Evolutionary conservation across 371 early-diverging fungal species (phyloP), one percentile per base, ranked within the genome.

Genomic region (Cladochytrium tenue): DNA sequence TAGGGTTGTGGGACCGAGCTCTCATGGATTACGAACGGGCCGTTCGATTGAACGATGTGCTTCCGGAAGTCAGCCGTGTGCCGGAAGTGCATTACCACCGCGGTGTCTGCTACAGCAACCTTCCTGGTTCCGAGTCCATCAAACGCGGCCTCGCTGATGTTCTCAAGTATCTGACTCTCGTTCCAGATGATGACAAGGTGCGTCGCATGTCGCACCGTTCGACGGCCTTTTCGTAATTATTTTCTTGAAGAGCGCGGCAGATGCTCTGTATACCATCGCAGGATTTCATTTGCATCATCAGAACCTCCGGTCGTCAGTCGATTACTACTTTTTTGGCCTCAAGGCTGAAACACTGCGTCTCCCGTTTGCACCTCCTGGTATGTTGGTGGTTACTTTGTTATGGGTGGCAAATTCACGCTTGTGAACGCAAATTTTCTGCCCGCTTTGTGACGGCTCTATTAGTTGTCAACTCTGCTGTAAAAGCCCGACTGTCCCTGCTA

Each of bases 191-290:
- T 35, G 66, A 65, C 25, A 28, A 60, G 69, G 71, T 74, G 32
- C 25, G 71, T 36, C 32, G 7, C 34, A 20, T 4, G 25, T 23
- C 32, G n/a, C 43, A 28, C 31, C 7, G 60, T 15, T 17, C 13
- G 7, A 13, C 31, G 3, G 58, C 25, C 28, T 28, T 27, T 32
- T 17, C 15, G 13, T 36, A 43, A 20, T 23, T 64, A 31, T 20
- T 17, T 51, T 52, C 31, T 32, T 5, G 20, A 32, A 73, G 73
- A 10, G 73, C 1, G 67, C 59, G 17, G 53, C 71, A 7, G 76
- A 75, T 64, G 76, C 76, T 0, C 70, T 71, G 28, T 68, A 69
- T 51, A 69, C 76, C 17, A 70, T 75, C 51, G 67, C 76, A 4
- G 76, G 67, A 2, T 56, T 31, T 51, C 62, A 64, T 51, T 66